Evolutionary conservation across 139 green algal species (phyloP).

Genomic region (Ostreobium quekettii): DNA sequence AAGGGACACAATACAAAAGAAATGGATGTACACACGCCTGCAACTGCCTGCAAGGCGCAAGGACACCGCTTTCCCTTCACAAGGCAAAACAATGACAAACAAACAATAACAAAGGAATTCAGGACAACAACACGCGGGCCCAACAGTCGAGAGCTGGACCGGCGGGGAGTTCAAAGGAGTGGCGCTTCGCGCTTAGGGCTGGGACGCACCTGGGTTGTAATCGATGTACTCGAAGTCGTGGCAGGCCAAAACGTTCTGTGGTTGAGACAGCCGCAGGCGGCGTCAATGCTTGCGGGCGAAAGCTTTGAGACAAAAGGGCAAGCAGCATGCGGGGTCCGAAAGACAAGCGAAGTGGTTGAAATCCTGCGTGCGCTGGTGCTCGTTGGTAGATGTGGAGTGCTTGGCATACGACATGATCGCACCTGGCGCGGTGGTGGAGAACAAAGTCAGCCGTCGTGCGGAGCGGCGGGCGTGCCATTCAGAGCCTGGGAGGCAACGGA

Average conservation of each 20-base stretch:
- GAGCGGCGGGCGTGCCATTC: no score
- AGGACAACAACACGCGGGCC: neutral
- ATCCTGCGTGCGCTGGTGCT: slow-evolving; percentile 37
- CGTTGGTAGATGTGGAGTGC: slow-evolving; percentile 38
- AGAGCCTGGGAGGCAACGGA: no score
- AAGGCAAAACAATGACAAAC: neutral
- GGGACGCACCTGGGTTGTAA: neutral
- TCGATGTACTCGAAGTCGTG: slow-evolving; percentile 57
- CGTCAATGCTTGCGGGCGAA: no score
- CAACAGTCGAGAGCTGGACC: neutral
- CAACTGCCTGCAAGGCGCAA: no score
- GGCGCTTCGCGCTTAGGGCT: neutral
- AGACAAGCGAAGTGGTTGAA: slow-evolving; percentile 84
- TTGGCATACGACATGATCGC: slow-evolving; percentile 73
- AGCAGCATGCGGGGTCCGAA: no score
- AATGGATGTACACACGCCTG: no score
- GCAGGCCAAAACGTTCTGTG: slow-evolving; percentile 58
- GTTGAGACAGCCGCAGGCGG: slow-evolving; percentile 36
- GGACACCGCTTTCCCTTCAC: neutral
- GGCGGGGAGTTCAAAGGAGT: neutral
- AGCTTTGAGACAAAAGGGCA: no score
- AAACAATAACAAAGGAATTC: neutral
- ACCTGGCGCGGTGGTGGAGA: no score
- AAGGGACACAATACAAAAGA: no score
- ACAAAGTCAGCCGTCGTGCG: no score